These are phyloP conservation scores for Ammopiptanthus mongolicus DNA, from an alignment of 306 rosid genomes.

Conservation along the genomic window DNA sequence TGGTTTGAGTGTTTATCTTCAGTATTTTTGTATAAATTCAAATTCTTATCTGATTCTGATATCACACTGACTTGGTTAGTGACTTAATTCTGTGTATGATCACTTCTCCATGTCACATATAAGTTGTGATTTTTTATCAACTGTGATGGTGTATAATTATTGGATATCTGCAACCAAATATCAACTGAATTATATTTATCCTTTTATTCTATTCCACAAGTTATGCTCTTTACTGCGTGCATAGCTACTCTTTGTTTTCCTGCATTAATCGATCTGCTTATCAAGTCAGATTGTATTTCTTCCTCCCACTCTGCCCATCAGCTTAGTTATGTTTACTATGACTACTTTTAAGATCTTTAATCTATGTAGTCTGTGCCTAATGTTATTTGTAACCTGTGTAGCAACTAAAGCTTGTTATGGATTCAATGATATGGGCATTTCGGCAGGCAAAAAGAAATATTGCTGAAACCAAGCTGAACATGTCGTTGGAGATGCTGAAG, in stretches of 20 bases:
- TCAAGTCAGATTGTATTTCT: constrained; percentile 71
- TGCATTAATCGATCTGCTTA: constrained; percentile 71
- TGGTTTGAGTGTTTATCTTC: no score
- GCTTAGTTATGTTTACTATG: background rate
- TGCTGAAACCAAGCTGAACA: constrained; percentile 86
- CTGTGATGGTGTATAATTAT: background rate
- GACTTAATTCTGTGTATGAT: no score
- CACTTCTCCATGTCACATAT: no score
- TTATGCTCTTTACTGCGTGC: constrained; percentile 90
- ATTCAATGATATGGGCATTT: no score
- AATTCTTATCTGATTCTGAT: no score
- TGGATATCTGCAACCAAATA: background rate
- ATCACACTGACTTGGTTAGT: no score
- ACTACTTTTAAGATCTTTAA: background rate
- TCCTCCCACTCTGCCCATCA: background rate
- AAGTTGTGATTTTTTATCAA: background rate
- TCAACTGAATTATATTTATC: background rate
- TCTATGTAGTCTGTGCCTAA: no score
- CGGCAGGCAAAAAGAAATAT: constrained; percentile 95
- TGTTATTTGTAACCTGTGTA: no score
- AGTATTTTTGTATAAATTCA: no score
- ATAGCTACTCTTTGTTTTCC: constrained; percentile 93
- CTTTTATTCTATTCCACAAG: constrained; percentile 30
- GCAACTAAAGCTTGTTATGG: no score
- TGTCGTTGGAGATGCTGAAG: constrained; percentile 74